These are phyloP conservation scores for Salicornia ramosissima DNA, from an alignment of 148 eudicot genomes.

Conservation along the genomic window DNA sequence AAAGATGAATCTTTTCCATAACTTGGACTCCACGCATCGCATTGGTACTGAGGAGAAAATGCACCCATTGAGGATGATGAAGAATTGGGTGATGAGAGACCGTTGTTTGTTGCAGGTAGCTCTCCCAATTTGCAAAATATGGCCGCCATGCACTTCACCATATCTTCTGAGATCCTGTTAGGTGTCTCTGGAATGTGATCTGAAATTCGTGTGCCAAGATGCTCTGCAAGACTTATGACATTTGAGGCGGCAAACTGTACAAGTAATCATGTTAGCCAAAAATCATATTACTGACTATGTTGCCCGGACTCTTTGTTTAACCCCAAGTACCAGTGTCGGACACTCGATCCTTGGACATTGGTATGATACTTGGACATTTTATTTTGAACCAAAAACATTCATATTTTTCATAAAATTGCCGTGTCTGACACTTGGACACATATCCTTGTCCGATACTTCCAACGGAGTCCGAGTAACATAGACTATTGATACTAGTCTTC, in stretches of 20 bases:
- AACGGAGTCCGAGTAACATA: too few species aligned
- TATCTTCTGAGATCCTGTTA: slow-evolving; percentile 82
- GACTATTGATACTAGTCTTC: neutral
- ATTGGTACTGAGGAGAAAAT: slow-evolving; percentile 59
- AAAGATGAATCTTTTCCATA: slow-evolving; percentile 68
- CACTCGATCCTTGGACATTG: too few species aligned
- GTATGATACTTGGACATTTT: too few species aligned
- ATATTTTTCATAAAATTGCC: too few species aligned
- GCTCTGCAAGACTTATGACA: slow-evolving; percentile 73
- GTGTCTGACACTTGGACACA: too few species aligned
- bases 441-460: too few species aligned
- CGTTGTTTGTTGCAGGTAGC: slow-evolving; percentile 52
- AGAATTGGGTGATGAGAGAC: slow-evolving; percentile 79
- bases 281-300: neutral
- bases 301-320: too few species aligned
- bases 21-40: slow-evolving; percentile 80
- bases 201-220: slow-evolving; percentile 75
- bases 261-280: neutral
- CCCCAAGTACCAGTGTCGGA: too few species aligned
- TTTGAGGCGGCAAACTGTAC: slow-evolving; percentile 70
- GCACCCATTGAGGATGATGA: slow-evolving; percentile 73
- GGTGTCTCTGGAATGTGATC: slow-evolving; percentile 86
- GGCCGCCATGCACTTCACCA: slow-evolving; percentile 85
- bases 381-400: too few species aligned
- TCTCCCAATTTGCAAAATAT: slow-evolving; percentile 89